Evolutionary conservation across 345 rosid genomes (phyloP), one percentile per base, ranked within the genome.

Genomic region (Odontarrhena argentea): DNA sequence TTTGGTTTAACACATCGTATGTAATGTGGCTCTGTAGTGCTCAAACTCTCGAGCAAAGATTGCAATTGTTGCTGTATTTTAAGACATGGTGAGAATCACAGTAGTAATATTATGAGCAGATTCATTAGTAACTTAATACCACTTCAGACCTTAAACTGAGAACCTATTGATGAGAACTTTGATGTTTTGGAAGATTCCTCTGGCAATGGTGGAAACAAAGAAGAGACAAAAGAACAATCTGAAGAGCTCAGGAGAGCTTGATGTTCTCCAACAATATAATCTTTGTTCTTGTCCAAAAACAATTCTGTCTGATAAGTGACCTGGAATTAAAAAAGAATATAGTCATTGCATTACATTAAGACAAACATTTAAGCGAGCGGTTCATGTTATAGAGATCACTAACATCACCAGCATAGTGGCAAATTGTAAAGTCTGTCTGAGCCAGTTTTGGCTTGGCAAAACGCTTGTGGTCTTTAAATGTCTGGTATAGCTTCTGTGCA

Each of bases 401-500:
- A 63, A 94, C 99, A 77, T 94, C 97, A 55, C 99, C 99, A 65
- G 99, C 99, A 59, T 94, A 94, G 76, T 94, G 99, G 78, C 78
- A 73, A 74, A 94, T 83, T 50, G 97, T 88, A 86, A 94, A 94
- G 80, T 94, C 97, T 46, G 89, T 84, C 48, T 80, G 89, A 53
- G 99, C 81, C 80, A 94, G 67, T 78, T 94, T 94, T 67, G 99
- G 99, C 78, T 94, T 91, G 77, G 79, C 80, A 74, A 94, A 91
- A 67, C 96, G 91, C 72, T 84, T 88, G 67, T 94, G 86, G 70
- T 85, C 89, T 72, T 84, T 91, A 77, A 87, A 94, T 53, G 97
- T 91, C 79, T 91, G 99, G 77, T 94, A 94, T 68, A 94, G 85
- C 87, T 91, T 94, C 71, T 88, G 83, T 0, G 99, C 87, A 80